A percentile compares a stretch with the other conserved stretches of the same genome.
Conservation (phyloP, 2,329 filamentous ascomycete species). For the Lecanicillium sp. region DNA sequence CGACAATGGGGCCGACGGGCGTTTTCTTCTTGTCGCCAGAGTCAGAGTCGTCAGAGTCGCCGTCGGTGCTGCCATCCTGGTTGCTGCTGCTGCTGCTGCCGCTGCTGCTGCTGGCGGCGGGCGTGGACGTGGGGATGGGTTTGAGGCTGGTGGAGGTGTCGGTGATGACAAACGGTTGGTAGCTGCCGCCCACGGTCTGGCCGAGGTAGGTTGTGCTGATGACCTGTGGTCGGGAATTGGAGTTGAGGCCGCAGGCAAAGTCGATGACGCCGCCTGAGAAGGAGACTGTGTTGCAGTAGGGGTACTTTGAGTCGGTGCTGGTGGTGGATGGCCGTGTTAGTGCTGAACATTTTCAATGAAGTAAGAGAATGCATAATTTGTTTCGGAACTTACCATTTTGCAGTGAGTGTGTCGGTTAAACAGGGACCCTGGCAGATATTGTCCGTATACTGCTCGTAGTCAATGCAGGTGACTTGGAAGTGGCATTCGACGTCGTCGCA, state of each 20-base stretch:
- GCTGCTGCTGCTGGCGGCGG: conserved; percentile 4
- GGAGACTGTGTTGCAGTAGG: conserved; percentile 38
- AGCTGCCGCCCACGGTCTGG: conserved; percentile 21
- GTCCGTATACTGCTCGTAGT: conserved; percentile 24
- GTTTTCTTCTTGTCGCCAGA: conserved; percentile 10
- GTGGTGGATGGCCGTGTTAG: conserved; percentile 13
- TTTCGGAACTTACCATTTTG: conserved; percentile 35
- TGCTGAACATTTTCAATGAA: too few relatives aligned
- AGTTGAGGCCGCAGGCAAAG: conserved; percentile 33
- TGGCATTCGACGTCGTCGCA: conserved; percentile 27
- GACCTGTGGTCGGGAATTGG: conserved; percentile 23
- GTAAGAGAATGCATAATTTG: neutral
- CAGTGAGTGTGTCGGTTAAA: conserved; percentile 28
- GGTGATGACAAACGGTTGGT: conserved; percentile 13
- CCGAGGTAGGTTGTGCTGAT: conserved; percentile 34
- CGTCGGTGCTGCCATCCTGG: conserved; percentile 4
- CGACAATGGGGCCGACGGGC: conserved; percentile 28
- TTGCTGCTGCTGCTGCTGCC: conserved; percentile 4
- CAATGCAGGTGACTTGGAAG: conserved; percentile 29
- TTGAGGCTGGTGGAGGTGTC: neutral
- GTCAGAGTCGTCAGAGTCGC: neutral
- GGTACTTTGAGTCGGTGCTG: conserved; percentile 27
- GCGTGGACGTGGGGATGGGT: too few relatives aligned
- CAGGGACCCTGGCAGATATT: conserved; percentile 34
- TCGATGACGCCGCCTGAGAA: conserved; percentile 33